Base-by-base conservation (phyloP, 176 grass and related monocot species). In the Aechmea fasciata region DNA sequence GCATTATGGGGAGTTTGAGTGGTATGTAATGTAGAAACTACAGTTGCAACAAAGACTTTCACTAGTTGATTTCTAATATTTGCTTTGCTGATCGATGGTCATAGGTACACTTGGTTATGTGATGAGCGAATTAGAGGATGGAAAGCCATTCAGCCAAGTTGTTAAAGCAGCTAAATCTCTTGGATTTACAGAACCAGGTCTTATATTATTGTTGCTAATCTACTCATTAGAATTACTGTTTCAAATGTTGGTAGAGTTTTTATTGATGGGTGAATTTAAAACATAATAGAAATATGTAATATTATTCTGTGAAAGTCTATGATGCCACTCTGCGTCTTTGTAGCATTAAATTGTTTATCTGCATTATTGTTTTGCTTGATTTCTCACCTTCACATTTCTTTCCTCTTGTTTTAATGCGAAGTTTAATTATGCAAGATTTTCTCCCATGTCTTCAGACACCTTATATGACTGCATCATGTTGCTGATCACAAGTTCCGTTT, bases 121-220 rank as follows among this genome's bases (percentile, higher is more conserved):
- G 68, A 90, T 96, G 93, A 92, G 88, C 83, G 93, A 89, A 76
- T 72, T 96, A 59, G 88, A 96, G 51, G 89, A 81, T 64, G 86
- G 89, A 66, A 96, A 89, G 69, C 63, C 26, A 74, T 83, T 96
- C 66, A 96, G 86, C 76, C 71, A 96, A 89, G 77, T 96, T 74
- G 86, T 96, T 74, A 80, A 82, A 83, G 80, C 67, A 47, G 88
- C 92, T 69, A 96, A 89, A 50, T 83, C 73, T 71, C 93, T 90
- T 82, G 93, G 93, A 17, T 96, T 85, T 79, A 96, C 89, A 52
- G 93, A 96, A 83, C 88, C 93, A 83, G 93, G 93, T 92, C 11
- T 74, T 76, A 49, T 26, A 47, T 47, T 49, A 29, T 68, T 52
- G 18, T 33, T 22, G 33, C 14, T 49, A 49, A 24, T 61, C 41